Evolutionary conservation across 2,329 filamentous ascomycete genomes (phyloP).

Genomic region (Alternaria panax): DNA sequence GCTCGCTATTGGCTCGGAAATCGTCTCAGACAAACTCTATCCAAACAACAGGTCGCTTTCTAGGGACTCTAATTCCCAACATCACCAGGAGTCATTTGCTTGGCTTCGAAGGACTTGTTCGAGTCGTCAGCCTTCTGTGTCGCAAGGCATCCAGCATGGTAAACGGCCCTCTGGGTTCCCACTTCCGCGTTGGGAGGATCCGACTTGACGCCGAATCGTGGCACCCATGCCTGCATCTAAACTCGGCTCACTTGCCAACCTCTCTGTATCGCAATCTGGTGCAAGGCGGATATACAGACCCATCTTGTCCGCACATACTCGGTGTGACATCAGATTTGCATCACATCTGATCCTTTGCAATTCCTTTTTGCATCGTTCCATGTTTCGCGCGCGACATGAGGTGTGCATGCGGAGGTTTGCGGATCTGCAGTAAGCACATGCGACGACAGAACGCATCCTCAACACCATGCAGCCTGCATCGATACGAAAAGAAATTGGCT

Average conservation of each 20-base stretch:
- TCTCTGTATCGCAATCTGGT: slow-evolving; percentile 1
- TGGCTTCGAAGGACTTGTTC: not conserved
- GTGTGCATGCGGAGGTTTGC: slow-evolving; percentile 1
- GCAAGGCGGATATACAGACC: not conserved
- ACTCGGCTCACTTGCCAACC: slow-evolving; percentile 4
- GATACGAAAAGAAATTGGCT: not conserved
- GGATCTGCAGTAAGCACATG: not conserved
- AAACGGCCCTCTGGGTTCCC: slow-evolving; percentile 1
- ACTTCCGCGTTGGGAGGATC: slow-evolving; percentile 7
- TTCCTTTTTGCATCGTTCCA: slow-evolving; percentile 3
- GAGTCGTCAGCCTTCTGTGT: not conserved
- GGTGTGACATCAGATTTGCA: not conserved
- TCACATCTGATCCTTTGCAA: not conserved
- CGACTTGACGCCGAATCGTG: slow-evolving; percentile 2
- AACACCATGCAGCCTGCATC: not conserved
- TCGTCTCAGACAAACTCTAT: not conserved
- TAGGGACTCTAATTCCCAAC: not conserved
- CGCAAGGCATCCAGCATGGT: not conserved
- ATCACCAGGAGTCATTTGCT: not conserved
- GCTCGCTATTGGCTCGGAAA: slow-evolving; percentile 5
- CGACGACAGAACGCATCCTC: not conserved
- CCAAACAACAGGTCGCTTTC: slow-evolving; percentile 2
- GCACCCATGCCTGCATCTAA: not conserved
- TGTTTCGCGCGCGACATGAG: not conserved
- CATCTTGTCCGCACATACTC: not conserved